Percentiles rank a stretch among this genome's conserved stretches.
Evolutionary conservation across 768 basidiomycete species (phyloP).

Genomic region (Botryobasidium botryosum): DNA sequence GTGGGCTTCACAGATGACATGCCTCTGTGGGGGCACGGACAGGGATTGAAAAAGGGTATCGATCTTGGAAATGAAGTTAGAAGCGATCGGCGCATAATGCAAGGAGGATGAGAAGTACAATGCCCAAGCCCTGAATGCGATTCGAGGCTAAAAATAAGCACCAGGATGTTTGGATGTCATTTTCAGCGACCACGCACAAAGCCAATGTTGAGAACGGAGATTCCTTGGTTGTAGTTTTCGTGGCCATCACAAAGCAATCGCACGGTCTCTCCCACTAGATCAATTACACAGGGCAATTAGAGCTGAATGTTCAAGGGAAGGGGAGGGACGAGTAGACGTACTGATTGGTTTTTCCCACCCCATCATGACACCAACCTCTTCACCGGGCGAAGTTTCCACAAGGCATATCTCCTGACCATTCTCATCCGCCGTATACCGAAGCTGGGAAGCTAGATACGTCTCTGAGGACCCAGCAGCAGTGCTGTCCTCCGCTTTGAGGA

Average conservation of each 20-base stretch:
- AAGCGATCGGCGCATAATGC: not conserved
- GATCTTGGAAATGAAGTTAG: conserved; percentile 33
- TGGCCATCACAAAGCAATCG: conserved; percentile 39
- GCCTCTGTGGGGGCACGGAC: conserved; percentile 39
- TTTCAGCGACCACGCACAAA: conserved; percentile 96
- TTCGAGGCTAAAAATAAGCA: not conserved
- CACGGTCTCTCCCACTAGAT: conserved; percentile 65
- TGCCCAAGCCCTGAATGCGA: conserved; percentile 6
- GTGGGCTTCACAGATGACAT: conserved; percentile 91
- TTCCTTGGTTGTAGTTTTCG: conserved; percentile 25
- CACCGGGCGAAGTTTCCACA: conserved; percentile 37
- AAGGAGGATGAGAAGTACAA: not conserved
- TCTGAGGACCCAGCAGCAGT: conserved; percentile 46
- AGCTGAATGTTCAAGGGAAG: conserved; percentile 11
- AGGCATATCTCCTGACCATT: conserved; percentile 73
- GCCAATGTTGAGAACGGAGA: conserved; percentile 76
- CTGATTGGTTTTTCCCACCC: conserved; percentile 87
- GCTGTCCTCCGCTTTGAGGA: conserved; percentile 33
- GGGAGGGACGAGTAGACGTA: conserved; percentile 18
- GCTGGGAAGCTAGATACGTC: conserved; percentile 50
- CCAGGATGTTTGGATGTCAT: no score
- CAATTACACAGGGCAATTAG: conserved; percentile 16
- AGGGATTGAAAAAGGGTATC: conserved; percentile 64
- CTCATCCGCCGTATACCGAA: conserved; percentile 52
- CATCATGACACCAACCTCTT: conserved; percentile 98